Evolutionary conservation across 768 basidiomycete genomes (phyloP).

Genomic region (Suillus hirtellus): DNA sequence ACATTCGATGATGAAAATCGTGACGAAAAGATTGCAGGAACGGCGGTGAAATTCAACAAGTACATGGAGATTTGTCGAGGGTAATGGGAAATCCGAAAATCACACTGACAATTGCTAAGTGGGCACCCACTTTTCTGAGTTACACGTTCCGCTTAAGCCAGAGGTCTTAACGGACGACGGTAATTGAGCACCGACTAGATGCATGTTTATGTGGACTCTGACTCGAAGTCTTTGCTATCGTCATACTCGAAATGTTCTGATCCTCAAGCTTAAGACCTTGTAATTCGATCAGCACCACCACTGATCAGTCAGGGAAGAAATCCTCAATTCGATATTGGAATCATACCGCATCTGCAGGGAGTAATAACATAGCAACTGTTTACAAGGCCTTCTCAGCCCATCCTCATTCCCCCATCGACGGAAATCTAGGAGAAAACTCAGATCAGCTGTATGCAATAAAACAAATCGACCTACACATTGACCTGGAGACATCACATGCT

Average conservation of each 20-base stretch:
- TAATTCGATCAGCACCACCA: neutral
- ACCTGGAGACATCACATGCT: constrained; percentile 4
- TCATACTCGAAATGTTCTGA: neutral
- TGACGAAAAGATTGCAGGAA: neutral
- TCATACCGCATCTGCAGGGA: neutral
- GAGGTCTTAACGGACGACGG: neutral
- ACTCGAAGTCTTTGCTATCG: too few relatives aligned
- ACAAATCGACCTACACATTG: constrained; percentile 16
- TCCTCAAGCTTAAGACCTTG: neutral
- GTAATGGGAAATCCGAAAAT: neutral
- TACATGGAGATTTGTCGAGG: neutral
- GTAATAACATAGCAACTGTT: neutral
- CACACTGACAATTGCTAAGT: neutral
- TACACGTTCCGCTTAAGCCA: neutral
- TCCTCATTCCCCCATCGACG: constrained; percentile 13
- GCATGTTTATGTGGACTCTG: neutral
- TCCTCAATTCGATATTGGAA: neutral
- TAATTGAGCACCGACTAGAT: neutral
- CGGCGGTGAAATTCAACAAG: neutral
- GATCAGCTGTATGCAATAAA: neutral
- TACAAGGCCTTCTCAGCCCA: constrained; percentile 5
- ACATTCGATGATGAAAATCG: neutral
- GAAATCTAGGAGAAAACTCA: constrained; percentile 5
- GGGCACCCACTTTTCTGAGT: neutral
- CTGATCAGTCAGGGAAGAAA: neutral